Base-by-base conservation (phyloP, 441 rosid genomes). In the Cnidoscolus chayamansa region DNA sequence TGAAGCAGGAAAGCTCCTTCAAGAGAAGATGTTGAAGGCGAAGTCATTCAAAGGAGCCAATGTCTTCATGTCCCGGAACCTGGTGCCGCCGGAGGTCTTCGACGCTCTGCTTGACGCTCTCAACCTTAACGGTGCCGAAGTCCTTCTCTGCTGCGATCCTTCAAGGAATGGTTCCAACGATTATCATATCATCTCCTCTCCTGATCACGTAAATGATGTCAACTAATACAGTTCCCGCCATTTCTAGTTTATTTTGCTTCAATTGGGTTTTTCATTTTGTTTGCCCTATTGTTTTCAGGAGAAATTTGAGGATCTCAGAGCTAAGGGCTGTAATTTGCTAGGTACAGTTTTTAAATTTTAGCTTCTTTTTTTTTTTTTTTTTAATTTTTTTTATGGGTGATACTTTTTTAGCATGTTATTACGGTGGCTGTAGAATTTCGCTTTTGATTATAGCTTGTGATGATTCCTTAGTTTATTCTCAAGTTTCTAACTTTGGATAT, bases 71-170 rank as follows among this genome's bases (percentile, higher is more conserved):
- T 96, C 97, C 15, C 78, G 98, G 49, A 93, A 83, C 78, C 83
- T 96, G 55, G 97, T 93, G 1, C 93, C 98, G 6, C 97, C 98
- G 63, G 98, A 96, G 75, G 81, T 92, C 13, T 94, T 84, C 80
- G 97, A 90, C 81, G 81, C 90, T 3, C 93, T 96, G 66, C 93
- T 86, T 75, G 99, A 94, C 63, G 92, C 94, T 6, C 93, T 93
- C 73, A 86, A 88, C 82, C 89, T 74, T 70, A 92, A 92, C 74
- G 98, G 91, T 51, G 97, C 99, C 65, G 82, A 92, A 31, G 85
- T 96, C 69, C 80, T 92, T 78, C 94, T 88, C 82, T 96, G 99
- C 76, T 87, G 98, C 85, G 96, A 96, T 80, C 97, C 98, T 15
- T 89, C 98, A 57, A 87, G 96, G 57, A 90, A 72, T 31, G 89